Evolutionary conservation across 805 yeast species (phyloP), one percentile per base, ranked within the genome.

Genomic region (Saturnispora serradocipensis): DNA sequence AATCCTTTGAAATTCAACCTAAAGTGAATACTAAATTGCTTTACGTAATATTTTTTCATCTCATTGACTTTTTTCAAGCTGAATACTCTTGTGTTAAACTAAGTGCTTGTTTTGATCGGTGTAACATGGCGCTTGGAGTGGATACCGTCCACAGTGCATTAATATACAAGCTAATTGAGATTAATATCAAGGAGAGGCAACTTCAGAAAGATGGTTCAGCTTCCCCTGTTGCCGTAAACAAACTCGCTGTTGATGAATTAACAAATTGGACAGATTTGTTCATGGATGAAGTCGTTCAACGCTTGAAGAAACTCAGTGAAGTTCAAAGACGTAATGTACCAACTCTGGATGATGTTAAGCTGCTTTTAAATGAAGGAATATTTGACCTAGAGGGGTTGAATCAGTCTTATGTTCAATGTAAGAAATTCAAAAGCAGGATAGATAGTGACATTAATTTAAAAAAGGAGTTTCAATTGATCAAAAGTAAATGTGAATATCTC

Each of bases 301-400:
- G 72, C 28, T 58, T 84, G 25, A 78, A 77, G 45, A 73, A 73
- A 54, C 64, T 78, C 34, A 72, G 82, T 3, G 81, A 80, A 51
- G 64, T 77, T 1, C 90, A 84, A 62, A 70, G 91, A 57, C 72
- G 89, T 48, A 67, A 71, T 18, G 62, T 63, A n/a, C 80, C 84
- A 1, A 69, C 84, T 0, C 67, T 74, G 18, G 68, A 67, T 28
- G 90, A 85, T 62, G 51, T 81, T 10, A 63, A 66, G 22, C 58
- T 80, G 48, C 62, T 81, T 46, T 57, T 78, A 1, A 62, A 67
- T 35, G 72, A 74, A 10, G 76, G 75, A 34, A 63, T 69, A 28
- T 59, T 84, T 18, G 53, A 66, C 4, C 62, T 72, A 13, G 38
- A 58, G 1, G 78, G 69, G 2, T 56, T 84, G 7, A 66, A 69